Evolutionary conservation across 805 yeast species (phyloP).

Genomic region (Alloascoidea hylecoeti): DNA sequence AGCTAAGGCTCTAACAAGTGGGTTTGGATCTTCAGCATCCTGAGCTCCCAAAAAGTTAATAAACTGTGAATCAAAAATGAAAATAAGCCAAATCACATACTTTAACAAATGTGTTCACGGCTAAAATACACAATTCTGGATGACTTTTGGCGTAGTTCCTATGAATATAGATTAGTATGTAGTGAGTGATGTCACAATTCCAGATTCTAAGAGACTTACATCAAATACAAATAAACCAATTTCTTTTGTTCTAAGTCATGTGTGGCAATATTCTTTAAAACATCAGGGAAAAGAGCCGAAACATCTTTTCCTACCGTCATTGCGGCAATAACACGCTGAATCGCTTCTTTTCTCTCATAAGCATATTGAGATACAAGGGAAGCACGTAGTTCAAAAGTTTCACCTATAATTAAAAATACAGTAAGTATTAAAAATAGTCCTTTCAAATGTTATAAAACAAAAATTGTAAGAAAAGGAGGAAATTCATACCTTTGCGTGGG

Average conservation of each 20-base stretch:
- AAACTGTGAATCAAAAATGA: too few species aligned
- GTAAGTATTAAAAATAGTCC: conserved; percentile 15
- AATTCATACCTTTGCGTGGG: conserved; percentile 37
- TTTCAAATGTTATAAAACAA: conserved; percentile 2
- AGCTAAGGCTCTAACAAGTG: conserved; percentile 89
- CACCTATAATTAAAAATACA: conserved; percentile 33
- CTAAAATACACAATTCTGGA: conserved; percentile 91
- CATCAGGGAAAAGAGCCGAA: conserved; percentile 88
- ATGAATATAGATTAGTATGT: too few species aligned
- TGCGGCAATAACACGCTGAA: conserved; percentile 91
- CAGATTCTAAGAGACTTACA: too few species aligned
- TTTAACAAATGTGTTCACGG: conserved; percentile 90
- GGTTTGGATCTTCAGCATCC: conserved; percentile 95
- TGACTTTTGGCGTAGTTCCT: conserved; percentile 86
- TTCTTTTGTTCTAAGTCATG: conserved; percentile 95
- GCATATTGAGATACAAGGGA: conserved; percentile 94
- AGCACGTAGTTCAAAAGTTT: conserved; percentile 78
- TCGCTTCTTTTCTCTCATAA: conserved; percentile 89
- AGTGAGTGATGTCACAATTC: too few species aligned
- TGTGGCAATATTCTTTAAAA: conserved; percentile 90
- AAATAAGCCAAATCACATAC: conserved; percentile 6
- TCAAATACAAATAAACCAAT: conserved; percentile 82
- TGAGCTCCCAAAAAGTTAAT: conserved; percentile 16
- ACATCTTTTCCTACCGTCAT: conserved; percentile 98
- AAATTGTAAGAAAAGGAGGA: conserved; percentile 6